Percentiles rank a stretch among this genome's conserved stretches.
Conservation (phyloP, 2,329 filamentous ascomycete genomes). For the Diaporthe aspalathi region DNA sequence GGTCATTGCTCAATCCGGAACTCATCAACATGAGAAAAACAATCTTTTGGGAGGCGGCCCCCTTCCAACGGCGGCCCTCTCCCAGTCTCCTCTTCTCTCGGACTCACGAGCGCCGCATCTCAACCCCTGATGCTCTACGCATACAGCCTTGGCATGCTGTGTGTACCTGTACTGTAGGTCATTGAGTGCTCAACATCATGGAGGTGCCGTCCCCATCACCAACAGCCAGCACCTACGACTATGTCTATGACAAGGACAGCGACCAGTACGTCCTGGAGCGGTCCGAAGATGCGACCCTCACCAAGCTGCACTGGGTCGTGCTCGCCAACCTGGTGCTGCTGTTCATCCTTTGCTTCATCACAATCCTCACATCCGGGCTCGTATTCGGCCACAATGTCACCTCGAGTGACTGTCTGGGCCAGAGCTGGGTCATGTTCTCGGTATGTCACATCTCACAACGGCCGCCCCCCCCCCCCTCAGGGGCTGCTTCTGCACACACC, state of each 20-base stretch:
- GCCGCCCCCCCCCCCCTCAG: no score
- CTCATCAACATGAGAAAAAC: conserved; percentile 28
- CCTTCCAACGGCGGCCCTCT: background rate
- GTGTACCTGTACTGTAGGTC: background rate
- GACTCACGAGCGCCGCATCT: background rate
- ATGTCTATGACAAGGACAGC: conserved; percentile 35
- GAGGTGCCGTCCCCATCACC: conserved; percentile 29
- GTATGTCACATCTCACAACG: conserved; percentile 33
- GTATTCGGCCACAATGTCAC: conserved; percentile 33
- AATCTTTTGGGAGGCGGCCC: background rate
- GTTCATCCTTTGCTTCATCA: conserved; percentile 37
- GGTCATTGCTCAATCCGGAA: conserved; percentile 10
- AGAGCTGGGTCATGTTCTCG: conserved; percentile 40
- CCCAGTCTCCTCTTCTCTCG: background rate
- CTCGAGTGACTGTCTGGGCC: conserved; percentile 34
- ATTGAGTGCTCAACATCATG: conserved; percentile 25
- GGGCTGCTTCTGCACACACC: background rate
- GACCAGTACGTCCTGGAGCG: conserved; percentile 7
- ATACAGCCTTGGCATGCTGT: conserved; percentile 22
- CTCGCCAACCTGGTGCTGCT: conserved; percentile 30
- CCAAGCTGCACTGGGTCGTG: conserved; percentile 30
- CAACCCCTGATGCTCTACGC: background rate
- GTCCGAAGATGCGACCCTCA: background rate
- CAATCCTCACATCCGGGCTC: conserved; percentile 35
- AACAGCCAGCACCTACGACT: conserved; percentile 30